These are phyloP conservation scores for Lithocarpus polystachyus DNA, from an alignment of 306 rosid genomes.

Conservation along the genomic window DNA sequence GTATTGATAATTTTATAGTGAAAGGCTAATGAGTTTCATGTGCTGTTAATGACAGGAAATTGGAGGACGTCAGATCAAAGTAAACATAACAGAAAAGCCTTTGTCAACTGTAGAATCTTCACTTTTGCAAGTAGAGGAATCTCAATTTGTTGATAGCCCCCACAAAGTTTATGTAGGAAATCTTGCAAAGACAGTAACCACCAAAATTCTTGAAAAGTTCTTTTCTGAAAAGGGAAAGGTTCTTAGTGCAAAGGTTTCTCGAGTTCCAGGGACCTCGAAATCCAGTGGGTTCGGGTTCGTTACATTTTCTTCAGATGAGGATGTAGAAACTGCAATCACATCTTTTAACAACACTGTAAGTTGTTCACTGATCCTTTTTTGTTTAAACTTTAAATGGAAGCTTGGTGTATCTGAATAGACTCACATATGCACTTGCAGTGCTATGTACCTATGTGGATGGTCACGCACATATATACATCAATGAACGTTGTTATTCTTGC, in stretches of 20 bases:
- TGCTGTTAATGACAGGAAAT: conserved; percentile 55
- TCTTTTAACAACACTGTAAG: conserved; percentile 85
- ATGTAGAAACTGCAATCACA: conserved; percentile 76
- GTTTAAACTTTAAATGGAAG: conserved; percentile 9
- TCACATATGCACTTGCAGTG: neutral
- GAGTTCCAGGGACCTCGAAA: conserved; percentile 90
- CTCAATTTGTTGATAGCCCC: conserved; percentile 75
- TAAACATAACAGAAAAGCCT: conserved; percentile 87
- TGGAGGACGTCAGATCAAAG: conserved; percentile 80
- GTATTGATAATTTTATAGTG: conserved; percentile 5
- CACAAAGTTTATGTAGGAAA: conserved; percentile 95
- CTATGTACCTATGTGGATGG: neutral
- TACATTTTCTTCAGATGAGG: conserved; percentile 80
- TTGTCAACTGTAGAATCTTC: conserved; percentile 37
- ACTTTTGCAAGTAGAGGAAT: conserved; percentile 60
- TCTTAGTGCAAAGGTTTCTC: conserved; percentile 88
- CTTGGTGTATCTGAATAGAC: conserved; percentile 5
- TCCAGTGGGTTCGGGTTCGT: conserved; percentile 87
- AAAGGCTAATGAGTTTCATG: conserved; percentile 11
- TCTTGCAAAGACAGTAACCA: conserved; percentile 73
- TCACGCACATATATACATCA: neutral
- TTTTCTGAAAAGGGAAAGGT: conserved; percentile 76
- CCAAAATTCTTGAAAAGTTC: conserved; percentile 55
- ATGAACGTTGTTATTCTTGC: conserved; percentile 4
- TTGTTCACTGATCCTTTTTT: conserved; percentile 18